Base-by-base conservation (phyloP, 2,329 filamentous ascomycete species). In the Shiraia bambusicola region DNA sequence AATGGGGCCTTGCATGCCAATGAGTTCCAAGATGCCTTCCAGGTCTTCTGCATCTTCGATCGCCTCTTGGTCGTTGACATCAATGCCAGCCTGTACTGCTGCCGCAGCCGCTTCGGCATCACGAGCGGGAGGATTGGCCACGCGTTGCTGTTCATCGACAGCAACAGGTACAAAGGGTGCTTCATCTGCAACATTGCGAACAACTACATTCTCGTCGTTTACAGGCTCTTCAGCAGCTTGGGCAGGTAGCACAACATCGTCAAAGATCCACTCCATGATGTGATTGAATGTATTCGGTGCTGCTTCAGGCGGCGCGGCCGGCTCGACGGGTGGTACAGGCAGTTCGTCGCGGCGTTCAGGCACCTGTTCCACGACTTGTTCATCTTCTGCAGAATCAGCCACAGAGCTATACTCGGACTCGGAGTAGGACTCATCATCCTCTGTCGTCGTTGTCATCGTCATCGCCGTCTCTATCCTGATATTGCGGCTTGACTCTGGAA, bases 1-100 rank as follows among this genome's bases (percentile, higher is more conserved):
- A 3, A 98, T 77, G 0, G 93, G 93, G 0, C 93, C 93, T 60
- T 94, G 88, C 87, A 98, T 94, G 27, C 93, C 93, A 45, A 98
- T 86, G 12, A 98, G 80, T 66, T 98, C 93, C 75, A 98, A 83
- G 37, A 98, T 88, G 0, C 93, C 93, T 65, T 98, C 93, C 12
- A 98, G 82, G 61, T 98, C 93, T 69, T 98, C 93, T 8, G 87
- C 87, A 54, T 96, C 72, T 47, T 91, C 87, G 29, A 89, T 79
- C 8, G 84, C 86, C 54, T 88, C 84, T 39, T 82, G 78, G 40
- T 84, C 81, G 32, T 83, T 81, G 10, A 73, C 60, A 56, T 95
- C 88, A 26, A 92, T 73, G 7, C 79, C 86, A 12, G 81, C 83
- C 34, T 80, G 81, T 14, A 78, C 78, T n/a, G 80, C 84, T 31